phyloP scores from a whole-genome alignment of 106 monocot species.

The Xerophyta viscosa region DNA sequence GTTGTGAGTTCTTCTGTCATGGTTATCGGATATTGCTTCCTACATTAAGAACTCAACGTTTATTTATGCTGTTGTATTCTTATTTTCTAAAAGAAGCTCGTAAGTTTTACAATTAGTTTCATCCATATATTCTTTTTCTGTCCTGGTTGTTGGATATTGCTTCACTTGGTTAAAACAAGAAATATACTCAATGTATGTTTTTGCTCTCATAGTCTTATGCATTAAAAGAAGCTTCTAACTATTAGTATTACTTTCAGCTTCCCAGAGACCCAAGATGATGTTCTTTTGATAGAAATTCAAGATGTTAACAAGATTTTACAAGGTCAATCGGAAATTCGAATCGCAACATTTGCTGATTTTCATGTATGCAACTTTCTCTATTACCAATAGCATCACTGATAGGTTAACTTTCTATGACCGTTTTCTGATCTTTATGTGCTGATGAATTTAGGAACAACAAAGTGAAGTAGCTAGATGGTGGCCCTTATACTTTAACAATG shows the following conservation, averaged over 20 bases:
- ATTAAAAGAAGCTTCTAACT: background rate
- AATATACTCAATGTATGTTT: no score
- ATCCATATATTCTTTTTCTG: no score
- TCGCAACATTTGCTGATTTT: conserved; percentile 54
- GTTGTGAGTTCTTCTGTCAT: conserved; percentile 39
- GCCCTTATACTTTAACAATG: conserved; percentile 56
- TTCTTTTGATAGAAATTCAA: conserved; percentile 56
- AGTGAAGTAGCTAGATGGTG: conserved; percentile 64
- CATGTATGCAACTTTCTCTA: conserved; percentile 56
- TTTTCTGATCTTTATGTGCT: background rate
- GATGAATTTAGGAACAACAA: conserved; percentile 14
- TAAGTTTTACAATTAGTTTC: no score
- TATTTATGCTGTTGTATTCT: no score
- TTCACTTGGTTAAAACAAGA: no score
- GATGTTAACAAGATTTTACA: conserved; percentile 30
- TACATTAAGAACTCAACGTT: no score
- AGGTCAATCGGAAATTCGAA: conserved; percentile 51
- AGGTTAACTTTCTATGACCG: no score
- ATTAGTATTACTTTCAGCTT: conserved; percentile 32
- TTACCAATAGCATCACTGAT: no score
- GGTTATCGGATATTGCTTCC: no score
- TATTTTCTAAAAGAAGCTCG: no score
- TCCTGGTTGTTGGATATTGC: no score
- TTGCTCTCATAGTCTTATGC: no score
- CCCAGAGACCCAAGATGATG: conserved; percentile 69